Evolutionary conservation across 495 filamentous ascomycete species (phyloP).

Genomic region (Glonium stellatum): DNA sequence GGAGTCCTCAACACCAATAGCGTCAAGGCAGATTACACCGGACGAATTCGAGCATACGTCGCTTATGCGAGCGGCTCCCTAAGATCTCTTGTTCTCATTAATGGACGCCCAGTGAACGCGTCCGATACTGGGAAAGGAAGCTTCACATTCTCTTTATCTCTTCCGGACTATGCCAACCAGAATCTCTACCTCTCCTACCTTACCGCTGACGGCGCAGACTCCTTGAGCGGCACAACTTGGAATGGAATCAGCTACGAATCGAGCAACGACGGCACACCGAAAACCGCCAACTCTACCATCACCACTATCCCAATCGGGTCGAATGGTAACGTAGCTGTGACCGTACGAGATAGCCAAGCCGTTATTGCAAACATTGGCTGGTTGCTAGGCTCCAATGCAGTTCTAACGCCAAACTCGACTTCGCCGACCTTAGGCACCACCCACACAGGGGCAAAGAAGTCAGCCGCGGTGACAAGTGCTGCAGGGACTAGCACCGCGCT

Average conservation of each 20-base stretch:
- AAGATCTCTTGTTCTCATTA: constrained; percentile 32
- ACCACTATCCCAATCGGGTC: constrained; percentile 15
- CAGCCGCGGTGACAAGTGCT: constrained; percentile 1
- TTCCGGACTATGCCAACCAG: constrained; percentile 19
- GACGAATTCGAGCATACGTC: constrained; percentile 29
- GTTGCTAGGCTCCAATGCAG: constrained; percentile 19
- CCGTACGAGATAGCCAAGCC: constrained; percentile 30
- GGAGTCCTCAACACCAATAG: constrained; percentile 12
- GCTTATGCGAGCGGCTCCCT: constrained; percentile 30
- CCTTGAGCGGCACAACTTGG: constrained; percentile 28
- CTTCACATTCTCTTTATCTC: constrained; percentile 24
- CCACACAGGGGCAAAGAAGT: constrained; percentile 3
- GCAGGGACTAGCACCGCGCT: neutral
- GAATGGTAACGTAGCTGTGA: constrained; percentile 23
- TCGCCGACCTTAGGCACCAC: neutral
- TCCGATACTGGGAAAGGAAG: constrained; percentile 22
- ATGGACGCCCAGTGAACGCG: constrained; percentile 28
- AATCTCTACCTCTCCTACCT: constrained; percentile 33
- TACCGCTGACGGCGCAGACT: constrained; percentile 32
- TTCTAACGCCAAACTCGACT: constrained; percentile 1
- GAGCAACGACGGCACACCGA: constrained; percentile 28
- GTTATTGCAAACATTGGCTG: constrained; percentile 24
- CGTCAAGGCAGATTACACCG: constrained; percentile 29
- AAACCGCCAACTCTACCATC: constrained; percentile 11
- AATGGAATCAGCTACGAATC: constrained; percentile 36